These are phyloP conservation scores for Solanum lignicaule DNA, from an alignment of 257 asterid species.

Conservation along the genomic window DNA sequence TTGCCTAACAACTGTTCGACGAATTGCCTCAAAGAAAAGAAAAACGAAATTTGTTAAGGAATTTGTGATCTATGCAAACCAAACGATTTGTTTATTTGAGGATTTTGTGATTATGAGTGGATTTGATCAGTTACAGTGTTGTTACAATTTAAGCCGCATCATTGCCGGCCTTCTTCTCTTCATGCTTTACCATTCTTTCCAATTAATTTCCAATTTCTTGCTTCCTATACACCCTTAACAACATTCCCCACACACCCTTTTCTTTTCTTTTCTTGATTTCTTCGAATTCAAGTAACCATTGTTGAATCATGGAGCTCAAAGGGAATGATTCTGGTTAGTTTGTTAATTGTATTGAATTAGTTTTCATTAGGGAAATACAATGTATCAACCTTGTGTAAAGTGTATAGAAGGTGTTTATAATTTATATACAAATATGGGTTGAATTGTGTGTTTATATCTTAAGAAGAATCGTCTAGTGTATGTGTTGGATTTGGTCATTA, in stretches of 20 bases:
- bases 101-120: slow-evolving; percentile 45
- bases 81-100: background rate
- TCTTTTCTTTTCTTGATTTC: background rate
- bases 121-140: slow-evolving; percentile 59
- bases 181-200: slow-evolving; percentile 73
- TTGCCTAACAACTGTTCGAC: background rate
- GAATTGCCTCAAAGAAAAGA: background rate
- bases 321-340: slow-evolving; percentile 37
- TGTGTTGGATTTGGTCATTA: background rate
- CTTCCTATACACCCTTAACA: slow-evolving; percentile 83
- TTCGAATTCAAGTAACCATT: background rate
- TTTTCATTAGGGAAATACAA: background rate
- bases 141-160: slow-evolving; percentile 73
- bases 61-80: background rate
- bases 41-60: background rate
- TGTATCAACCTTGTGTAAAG: background rate
- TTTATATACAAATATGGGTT: background rate
- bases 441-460: background rate
- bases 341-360: background rate
- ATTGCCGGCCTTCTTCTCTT: slow-evolving; percentile 83
- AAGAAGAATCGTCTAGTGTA: background rate
- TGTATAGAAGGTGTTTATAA: background rate
- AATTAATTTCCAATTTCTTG: slow-evolving; percentile 84
- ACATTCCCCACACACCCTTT: background rate
- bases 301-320: slow-evolving; percentile 35